These are phyloP conservation scores for Arthrobotrys conoides DNA, from an alignment of 2,329 filamentous ascomycete genomes.

Conservation along the genomic window DNA sequence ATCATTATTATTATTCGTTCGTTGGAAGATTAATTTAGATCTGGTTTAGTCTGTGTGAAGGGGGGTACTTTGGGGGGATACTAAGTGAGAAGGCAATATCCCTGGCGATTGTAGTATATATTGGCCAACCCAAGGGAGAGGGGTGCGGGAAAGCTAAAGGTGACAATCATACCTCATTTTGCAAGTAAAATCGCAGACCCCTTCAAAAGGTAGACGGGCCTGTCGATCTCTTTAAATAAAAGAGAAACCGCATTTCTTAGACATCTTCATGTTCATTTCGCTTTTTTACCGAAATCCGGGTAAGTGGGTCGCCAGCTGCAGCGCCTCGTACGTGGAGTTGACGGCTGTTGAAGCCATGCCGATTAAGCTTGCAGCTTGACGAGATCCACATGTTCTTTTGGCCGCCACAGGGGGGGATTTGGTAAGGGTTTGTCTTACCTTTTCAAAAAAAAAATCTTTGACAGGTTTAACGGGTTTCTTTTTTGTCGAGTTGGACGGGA, in stretches of 20 bases:
- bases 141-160: conserved; percentile 9
- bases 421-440: conserved; percentile 2
- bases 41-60: not conserved
- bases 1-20: conserved; percentile 31
- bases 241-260: not conserved
- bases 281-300: conserved; percentile 43
- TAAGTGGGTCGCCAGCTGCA: conserved; percentile 39
- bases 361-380: conserved; percentile 31
- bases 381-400: conserved; percentile 22
- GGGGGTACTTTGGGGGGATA: conserved; percentile 5
- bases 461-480: not conserved
- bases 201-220: conserved; percentile 41
- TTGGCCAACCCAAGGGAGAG: conserved; percentile 14
- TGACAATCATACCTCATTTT: conserved; percentile 61
- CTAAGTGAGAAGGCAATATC: conserved; percentile 19
- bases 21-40: not conserved
- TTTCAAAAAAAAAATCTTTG: not conserved
- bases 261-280: not conserved
- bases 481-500: conserved; percentile 21
- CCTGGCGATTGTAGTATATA: conserved; percentile 21
- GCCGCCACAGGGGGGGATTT: not conserved
- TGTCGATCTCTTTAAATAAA: conserved; percentile 53
- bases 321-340: conserved; percentile 1
- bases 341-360: conserved; percentile 38
- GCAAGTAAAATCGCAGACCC: conserved; percentile 36